A percentile compares a stretch with the other conserved stretches of the same genome.
phyloP scores from a whole-genome alignment of 495 filamentous ascomycete genomes.

The Penicillium pulvis region DNA sequence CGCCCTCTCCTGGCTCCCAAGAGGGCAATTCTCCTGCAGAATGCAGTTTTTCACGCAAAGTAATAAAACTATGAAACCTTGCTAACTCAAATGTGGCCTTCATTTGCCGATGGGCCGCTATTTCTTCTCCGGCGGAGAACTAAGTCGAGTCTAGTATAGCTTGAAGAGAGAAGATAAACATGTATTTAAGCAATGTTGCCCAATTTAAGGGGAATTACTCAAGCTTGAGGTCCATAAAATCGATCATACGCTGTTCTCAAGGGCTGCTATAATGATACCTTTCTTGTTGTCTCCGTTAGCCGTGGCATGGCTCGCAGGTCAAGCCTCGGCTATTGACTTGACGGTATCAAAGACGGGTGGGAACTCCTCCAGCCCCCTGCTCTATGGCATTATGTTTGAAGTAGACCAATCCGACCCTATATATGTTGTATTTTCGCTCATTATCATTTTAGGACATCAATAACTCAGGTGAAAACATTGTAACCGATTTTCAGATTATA shows the following conservation, averaged over 20 bases:
- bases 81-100: neutral
- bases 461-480: neutral
- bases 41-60: neutral
- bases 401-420: slow-evolving; percentile 17
- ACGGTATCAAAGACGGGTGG: slow-evolving; percentile 46
- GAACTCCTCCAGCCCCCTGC: slow-evolving; percentile 54
- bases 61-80: neutral
- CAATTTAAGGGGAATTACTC: neutral
- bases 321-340: slow-evolving; percentile 20
- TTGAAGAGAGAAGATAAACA: neutral
- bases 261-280: neutral
- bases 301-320: neutral
- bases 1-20: neutral
- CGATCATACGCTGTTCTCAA: neutral
- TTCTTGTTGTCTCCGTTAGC: neutral
- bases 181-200: neutral
- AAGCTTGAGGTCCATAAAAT: too few relatives aligned
- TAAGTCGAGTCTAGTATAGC: neutral
- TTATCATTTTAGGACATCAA: neutral
- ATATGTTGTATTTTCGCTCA: neutral
- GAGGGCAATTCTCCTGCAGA: neutral
- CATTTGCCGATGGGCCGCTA: neutral
- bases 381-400: slow-evolving; percentile 65
- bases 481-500: neutral
- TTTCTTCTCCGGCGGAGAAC: neutral